A percentile compares a stretch with the other conserved stretches of the same genome.
Conservation (phyloP, 129 eudicot species). For the Chrysanthemum lavandulifolium region DNA sequence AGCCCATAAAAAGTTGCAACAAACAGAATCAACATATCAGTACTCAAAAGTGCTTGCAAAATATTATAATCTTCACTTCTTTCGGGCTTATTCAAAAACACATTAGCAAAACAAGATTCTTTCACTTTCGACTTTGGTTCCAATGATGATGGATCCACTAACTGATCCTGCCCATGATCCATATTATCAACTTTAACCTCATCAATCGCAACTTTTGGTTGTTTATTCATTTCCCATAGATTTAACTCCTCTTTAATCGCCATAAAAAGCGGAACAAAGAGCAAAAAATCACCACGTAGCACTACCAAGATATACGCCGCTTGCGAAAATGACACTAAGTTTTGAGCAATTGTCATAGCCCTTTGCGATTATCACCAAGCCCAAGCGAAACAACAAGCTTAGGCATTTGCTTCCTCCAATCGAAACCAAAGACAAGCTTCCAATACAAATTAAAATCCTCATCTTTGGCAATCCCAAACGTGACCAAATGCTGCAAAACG, state of each 20-base stretch:
- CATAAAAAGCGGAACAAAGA: slow-evolving; percentile 49
- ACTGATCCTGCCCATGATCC: slow-evolving; percentile 2
- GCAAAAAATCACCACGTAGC: slow-evolving; percentile 50
- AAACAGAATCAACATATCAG: too few species aligned
- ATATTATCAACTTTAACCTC: slow-evolving; percentile 35
- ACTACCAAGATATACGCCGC: slow-evolving; percentile 38
- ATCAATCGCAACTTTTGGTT: background rate
- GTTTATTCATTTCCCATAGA: slow-evolving; percentile 20
- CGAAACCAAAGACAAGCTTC: too few species aligned
- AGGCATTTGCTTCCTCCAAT: too few species aligned
- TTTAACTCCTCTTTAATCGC: slow-evolving; percentile 52
- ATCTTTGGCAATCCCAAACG: too few species aligned
- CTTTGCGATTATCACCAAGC: too few species aligned
- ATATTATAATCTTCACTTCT: too few species aligned
- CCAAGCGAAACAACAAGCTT: too few species aligned
- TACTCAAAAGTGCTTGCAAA: too few species aligned
- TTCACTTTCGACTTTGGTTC: background rate
- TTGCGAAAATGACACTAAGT: slow-evolving; percentile 34
- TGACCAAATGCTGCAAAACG: too few species aligned
- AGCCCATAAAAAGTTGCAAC: too few species aligned
- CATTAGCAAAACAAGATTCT: slow-evolving; percentile 28
- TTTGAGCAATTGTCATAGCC: slow-evolving; percentile 61
- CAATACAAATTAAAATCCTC: too few species aligned
- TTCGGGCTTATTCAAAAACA: slow-evolving; percentile 18
- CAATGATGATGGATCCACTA: background rate